Percentiles rank a stretch among this genome's conserved stretches.
Conservation (phyloP, 2,329 filamentous ascomycete genomes). For the Trichophyton mentagrophytes region DNA sequence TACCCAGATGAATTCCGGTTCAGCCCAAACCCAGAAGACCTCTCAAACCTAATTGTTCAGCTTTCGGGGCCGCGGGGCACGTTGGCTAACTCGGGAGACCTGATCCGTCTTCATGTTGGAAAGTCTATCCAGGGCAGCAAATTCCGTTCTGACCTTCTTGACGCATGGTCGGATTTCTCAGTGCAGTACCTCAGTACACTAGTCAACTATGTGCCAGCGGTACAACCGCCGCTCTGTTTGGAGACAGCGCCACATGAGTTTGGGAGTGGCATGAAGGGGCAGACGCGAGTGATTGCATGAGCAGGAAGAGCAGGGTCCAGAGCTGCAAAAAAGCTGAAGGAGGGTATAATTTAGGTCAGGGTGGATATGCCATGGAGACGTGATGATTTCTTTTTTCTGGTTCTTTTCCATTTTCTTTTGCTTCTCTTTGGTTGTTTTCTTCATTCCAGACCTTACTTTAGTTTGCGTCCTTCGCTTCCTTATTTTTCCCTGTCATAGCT, state of each 20-base stretch:
- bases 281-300: not conserved
- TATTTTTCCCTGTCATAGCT: not conserved
- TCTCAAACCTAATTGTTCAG: not conserved
- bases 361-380: not conserved
- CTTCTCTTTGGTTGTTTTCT: not conserved
- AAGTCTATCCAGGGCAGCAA: constrained; percentile 1
- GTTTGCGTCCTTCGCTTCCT: too few relatives aligned
- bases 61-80: not conserved
- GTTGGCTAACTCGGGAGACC: not conserved
- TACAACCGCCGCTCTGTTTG: not conserved
- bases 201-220: not conserved
- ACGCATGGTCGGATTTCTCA: not conserved
- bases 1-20: not conserved
- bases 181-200: not conserved
- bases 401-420: not conserved
- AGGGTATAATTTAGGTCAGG: not conserved
- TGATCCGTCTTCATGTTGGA: not conserved
- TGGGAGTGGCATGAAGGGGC: not conserved
- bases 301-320: not conserved
- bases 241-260: not conserved
- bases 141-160: not conserved
- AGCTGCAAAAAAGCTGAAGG: not conserved
- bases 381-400: not conserved
- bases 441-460: too few relatives aligned
- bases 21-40: not conserved